Percentiles rank a stretch among this genome's conserved stretches.
These are phyloP conservation scores for Cyberlindnera maclurae DNA, from an alignment of 805 yeast species.

Conservation along the genomic window DNA sequence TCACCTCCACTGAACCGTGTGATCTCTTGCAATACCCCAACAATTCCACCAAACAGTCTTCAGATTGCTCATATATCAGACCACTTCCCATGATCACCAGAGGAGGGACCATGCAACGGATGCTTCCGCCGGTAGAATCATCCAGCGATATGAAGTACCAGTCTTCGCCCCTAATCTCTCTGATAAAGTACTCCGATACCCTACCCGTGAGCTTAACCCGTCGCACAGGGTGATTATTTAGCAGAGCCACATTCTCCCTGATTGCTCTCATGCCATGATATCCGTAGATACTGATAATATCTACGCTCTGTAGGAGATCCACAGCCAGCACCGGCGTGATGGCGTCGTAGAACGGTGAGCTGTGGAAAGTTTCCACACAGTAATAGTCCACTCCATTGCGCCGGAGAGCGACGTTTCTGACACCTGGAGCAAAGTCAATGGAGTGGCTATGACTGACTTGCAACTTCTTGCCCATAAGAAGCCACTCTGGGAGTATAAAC, in stretches of 20 bases:
- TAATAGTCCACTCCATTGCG: constrained; percentile 26
- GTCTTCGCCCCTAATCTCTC: constrained; percentile 9
- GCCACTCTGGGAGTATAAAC: no score
- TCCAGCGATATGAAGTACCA: constrained; percentile 24
- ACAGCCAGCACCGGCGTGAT: constrained; percentile 26
- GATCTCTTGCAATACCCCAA: constrained; percentile 20
- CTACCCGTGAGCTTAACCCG: constrained; percentile 30
- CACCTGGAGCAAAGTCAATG: constrained; percentile 23
- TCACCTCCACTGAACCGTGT: constrained; percentile 24
- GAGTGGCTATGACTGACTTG: background rate
- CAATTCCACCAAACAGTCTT: constrained; percentile 23
- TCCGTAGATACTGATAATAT: constrained; percentile 23
- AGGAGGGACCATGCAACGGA: constrained; percentile 24
- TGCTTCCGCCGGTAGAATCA: constrained; percentile 25
- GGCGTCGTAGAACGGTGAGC: constrained; percentile 24
- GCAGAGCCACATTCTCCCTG: constrained; percentile 23
- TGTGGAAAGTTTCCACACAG: constrained; percentile 28
- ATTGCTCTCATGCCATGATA: constrained; percentile 16
- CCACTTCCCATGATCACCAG: constrained; percentile 19
- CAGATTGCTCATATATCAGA: constrained; percentile 15
- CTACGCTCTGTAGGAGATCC: constrained; percentile 23
- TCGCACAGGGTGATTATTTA: constrained; percentile 37
- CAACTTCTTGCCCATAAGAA: no score
- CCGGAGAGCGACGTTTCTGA: constrained; percentile 21
- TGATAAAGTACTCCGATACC: constrained; percentile 25